Evolutionary conservation across 345 rosid species (phyloP), one percentile per base, ranked within the genome.

Genomic region (Firmiana major): DNA sequence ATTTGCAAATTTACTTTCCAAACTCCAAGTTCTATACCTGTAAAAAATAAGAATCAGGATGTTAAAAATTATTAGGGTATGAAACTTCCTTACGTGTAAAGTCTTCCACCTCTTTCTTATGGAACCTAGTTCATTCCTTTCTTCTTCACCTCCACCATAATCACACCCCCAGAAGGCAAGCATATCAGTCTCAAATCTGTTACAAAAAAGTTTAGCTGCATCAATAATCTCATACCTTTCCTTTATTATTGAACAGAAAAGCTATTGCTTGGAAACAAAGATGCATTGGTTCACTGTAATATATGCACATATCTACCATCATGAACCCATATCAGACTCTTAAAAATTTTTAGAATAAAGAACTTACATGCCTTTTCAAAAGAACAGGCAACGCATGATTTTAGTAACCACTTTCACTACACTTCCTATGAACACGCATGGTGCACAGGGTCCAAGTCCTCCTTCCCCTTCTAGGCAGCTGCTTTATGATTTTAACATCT

Each of bases 321-420:
- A n/a, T n/a, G n/a, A n/a, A 45, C 5, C 11, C 53, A 38, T 31
- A 43, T 65, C 28, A 45, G 65, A 57, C 57, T 68, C 34, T 54
- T 16, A 79, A 79, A 80, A 63, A 69, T 53, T 73, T 74, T 77
- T 77, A 80, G 74, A 83, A 73, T 76, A 60, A 59, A 71, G 83
- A 86, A 97, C 99, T 92, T 97, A 97, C 98, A 91, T 97, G 99
- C 97, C 97, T 94, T 97, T 91, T 97, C 91, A 86, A 85, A 81
- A 97, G 98, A 84, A 88, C 94, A 13, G 99, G 98, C 71, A 94
- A 78, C 11, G 94, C 97, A 43, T 96, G 97, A 74, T 78, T 97
- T 28, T 80, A 79, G 77, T 97, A 97, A 85, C 98, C 94, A 77
- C 83, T 94, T 84, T 88, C 98, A 71, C 87, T 92, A 81, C 99